Base-by-base conservation (phyloP, 768 basidiomycete species). In the Vararia minispora region DNA sequence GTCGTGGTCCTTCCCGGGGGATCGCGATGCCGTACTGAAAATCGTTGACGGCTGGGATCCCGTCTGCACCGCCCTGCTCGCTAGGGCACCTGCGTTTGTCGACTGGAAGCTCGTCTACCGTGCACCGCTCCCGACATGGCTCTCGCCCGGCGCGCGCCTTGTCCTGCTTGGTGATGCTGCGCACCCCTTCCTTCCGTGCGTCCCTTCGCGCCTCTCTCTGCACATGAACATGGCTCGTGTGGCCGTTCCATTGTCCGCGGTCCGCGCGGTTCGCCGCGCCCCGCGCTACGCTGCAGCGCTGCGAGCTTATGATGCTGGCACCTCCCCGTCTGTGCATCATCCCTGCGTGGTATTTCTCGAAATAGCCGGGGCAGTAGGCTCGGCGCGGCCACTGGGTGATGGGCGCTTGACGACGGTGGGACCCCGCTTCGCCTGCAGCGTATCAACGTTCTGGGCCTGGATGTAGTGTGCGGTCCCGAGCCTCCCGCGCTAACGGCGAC, bases 111-210 rank as follows among this genome's bases (percentile, higher is more conserved):
- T 54, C 26, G 46, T 52, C n/a, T 50, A 43, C 41, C 48, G 51
- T 24, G 51, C 48, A 21, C 52, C 52, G 13, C 43, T 54, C 1
- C 52, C 50, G 8, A 48, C 44, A 3, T 59, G 55, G 40, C 44
- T 55, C 27, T 52, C 47, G 38, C 44, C 40, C 33, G 35, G 42
- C 28, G 52, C 47, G 11, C 42, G 43, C n/a, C 39, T 56, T 8
- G 32, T 43, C 9, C 40, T 59, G 27, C 51, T 55, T 31, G 58
- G 58, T 9, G 49, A 60, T 37, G 50, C 52, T 17, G 49, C 56
- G 28, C 60, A 58, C 45, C 43, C 54, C 18, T 57, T 54, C 42
- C 50, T 58, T 5, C 52, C 58, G 56, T 51, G 25, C 23, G 37
- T 40, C 21, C 31, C 33, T 35, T n/a, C 13, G 26, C 4, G 2